These are phyloP conservation scores for Cymodocea nodosa DNA, from an alignment of 116 monocot species.

Conservation along the genomic window DNA sequence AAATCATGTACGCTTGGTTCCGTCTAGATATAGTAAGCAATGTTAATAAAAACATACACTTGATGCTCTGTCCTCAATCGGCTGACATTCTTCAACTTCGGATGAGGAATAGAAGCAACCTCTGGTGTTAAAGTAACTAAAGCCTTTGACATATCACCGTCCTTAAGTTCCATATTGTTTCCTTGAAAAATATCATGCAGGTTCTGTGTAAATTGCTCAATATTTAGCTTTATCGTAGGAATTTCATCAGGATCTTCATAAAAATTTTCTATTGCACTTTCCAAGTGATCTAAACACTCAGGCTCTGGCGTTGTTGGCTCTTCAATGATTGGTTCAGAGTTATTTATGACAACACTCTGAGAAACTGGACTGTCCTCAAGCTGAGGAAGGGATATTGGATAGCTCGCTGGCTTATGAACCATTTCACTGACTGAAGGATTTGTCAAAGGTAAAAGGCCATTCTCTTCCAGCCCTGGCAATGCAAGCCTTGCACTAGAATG, in stretches of 20 bases:
- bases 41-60: conserved; percentile 46
- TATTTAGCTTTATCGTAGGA: conserved; percentile 52
- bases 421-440: conserved; percentile 8
- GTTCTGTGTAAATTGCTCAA: conserved; percentile 63
- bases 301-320: conserved; percentile 73
- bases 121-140: conserved; percentile 53
- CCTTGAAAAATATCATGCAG: conserved; percentile 40
- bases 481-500: conserved; percentile 64
- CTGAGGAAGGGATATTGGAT: conserved; percentile 17
- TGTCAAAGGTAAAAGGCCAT: conserved; percentile 23
- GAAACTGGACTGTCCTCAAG: conserved; percentile 14
- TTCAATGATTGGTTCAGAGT: conserved; percentile 62
- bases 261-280: conserved; percentile 68
- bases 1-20: no score
- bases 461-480: conserved; percentile 71
- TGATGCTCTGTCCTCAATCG: conserved; percentile 85
- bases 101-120: conserved; percentile 59
- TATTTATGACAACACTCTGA: not conserved
- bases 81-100: conserved; percentile 84
- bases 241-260: conserved; percentile 74
- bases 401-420: not conserved
- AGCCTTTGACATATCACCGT: conserved; percentile 66
- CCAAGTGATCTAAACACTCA: conserved; percentile 27
- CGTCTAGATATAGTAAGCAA: no score
- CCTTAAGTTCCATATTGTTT: conserved; percentile 37